Base-by-base conservation (phyloP, 2,329 filamentous ascomycete genomes). In the Aspergillus awamori region DNA sequence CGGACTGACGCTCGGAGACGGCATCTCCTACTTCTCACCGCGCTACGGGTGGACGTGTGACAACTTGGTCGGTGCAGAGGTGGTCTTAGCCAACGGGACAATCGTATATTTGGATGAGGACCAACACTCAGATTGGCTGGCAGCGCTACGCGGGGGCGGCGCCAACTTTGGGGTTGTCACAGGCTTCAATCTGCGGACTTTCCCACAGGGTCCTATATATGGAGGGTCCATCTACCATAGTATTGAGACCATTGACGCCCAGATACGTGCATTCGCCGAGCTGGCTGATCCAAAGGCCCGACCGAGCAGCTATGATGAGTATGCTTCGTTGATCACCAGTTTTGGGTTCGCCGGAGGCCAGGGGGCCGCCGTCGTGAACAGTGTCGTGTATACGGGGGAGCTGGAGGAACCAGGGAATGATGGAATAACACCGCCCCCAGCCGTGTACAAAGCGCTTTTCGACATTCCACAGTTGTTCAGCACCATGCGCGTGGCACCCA, bases 31-130 rank as follows among this genome's bases (percentile, higher is more conserved):
- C 52, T 60, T 63, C 45, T 65, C 65, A 3, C 59, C 61, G 0
- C 59, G 55, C 2, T 59, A 49, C 43, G 64, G 64, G 8, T 66
- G 58, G 58, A 59, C 62, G 8, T 66, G 64, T n/a, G 62, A 82
- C 60, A 81, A 77, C 52, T 13, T 15, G 33, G 11, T 36, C 11
- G 33, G 74, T 82, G 3, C 66, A 78, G 11, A 84, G 58, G 72
- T 83, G 4, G 79, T 83, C 8, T 74, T 81, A 7, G 77, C 80
- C 4, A 78, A 80, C 61, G 79, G 79, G 2, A 77, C 74, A 5
- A 76, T 81, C 57, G 72, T 79, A 13, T 75, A 77, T 38, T 79
- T 77, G 6, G 77, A 72, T 28, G 71, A 68, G 15, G 70, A 62
- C 2, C 68, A 74, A 36, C 74, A 81, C 51, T 13, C 39, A 1